phyloP scores from a whole-genome alignment of 2,329 filamentous ascomycete species.

The Neopestalotiopsis rosae region DNA sequence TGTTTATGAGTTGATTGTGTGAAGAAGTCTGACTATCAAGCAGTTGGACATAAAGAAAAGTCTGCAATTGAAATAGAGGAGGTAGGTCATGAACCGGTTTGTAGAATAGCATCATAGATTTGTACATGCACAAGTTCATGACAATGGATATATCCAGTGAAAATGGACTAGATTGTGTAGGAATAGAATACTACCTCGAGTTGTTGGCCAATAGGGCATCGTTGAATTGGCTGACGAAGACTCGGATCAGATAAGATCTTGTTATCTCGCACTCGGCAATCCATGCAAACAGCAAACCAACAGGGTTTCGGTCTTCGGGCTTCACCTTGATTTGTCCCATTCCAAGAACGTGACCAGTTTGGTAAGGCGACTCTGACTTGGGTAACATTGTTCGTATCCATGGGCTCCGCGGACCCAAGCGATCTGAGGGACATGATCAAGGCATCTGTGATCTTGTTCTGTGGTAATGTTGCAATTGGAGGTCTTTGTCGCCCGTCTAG shows the following conservation, averaged over 20 bases:
- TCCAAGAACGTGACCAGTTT: not conserved
- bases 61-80: too few species aligned
- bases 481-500: not conserved
- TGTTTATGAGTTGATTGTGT: not conserved
- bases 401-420: not conserved
- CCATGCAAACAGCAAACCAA: not conserved
- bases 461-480: constrained; percentile 10
- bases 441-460: constrained; percentile 12
- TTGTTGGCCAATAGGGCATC: constrained; percentile 2
- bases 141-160: too few species aligned
- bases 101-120: too few species aligned
- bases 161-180: not conserved
- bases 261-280: constrained; percentile 19
- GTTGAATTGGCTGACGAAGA: not conserved
- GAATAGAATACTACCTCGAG: not conserved
- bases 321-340: not conserved
- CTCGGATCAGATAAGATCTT: constrained; percentile 20
- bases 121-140: too few species aligned
- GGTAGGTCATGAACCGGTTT: too few species aligned
- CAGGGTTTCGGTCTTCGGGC: not conserved
- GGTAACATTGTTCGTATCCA: not conserved
- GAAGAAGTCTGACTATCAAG: too few species aligned
- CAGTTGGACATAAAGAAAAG: too few species aligned
- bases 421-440: not conserved
- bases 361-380: not conserved